phyloP scores from a whole-genome alignment of 805 yeast species.

The Debaryomyces maramus region DNA sequence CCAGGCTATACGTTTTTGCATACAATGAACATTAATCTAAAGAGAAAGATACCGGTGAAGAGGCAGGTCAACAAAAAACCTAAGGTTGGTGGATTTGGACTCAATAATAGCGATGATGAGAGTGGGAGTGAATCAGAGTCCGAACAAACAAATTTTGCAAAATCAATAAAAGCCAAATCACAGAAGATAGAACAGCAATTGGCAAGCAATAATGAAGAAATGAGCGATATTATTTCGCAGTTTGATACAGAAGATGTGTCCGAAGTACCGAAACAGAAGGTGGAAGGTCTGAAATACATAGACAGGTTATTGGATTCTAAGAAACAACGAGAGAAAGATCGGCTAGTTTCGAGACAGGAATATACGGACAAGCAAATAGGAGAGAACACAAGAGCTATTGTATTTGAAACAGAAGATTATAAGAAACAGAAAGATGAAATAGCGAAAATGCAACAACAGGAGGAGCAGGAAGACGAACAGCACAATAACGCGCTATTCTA shows the following conservation, averaged over 20 bases:
- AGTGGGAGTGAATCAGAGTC: conserved; percentile 6
- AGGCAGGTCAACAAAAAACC: not conserved
- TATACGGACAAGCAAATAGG: conserved; percentile 38
- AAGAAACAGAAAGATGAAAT: conserved; percentile 23
- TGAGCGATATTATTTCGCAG: not conserved
- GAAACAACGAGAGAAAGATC: conserved; percentile 46
- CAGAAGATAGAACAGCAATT: conserved; percentile 9
- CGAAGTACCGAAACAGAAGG: conserved; percentile 7
- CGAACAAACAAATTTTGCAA: conserved; percentile 7
- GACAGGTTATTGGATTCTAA: conserved; percentile 45
- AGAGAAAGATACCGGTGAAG: conserved; percentile 2
- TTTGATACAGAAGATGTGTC: not conserved
- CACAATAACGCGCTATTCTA: conserved; percentile 6
- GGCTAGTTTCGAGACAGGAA: conserved; percentile 36
- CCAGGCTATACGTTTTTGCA: too few relatives aligned
- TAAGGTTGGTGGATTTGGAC: not conserved
- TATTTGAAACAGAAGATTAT: conserved; percentile 51
- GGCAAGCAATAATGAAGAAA: conserved; percentile 3
- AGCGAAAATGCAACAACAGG: not conserved
- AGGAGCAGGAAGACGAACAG: conserved; percentile 7
- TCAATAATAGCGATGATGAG: not conserved
- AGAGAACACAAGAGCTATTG: conserved; percentile 35
- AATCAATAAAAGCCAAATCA: conserved; percentile 8
- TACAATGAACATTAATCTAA: conserved; percentile 7
- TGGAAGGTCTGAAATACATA: conserved; percentile 27